These are phyloP conservation scores for Candida anglica DNA, from an alignment of 805 yeast species.

Conservation along the genomic window DNA sequence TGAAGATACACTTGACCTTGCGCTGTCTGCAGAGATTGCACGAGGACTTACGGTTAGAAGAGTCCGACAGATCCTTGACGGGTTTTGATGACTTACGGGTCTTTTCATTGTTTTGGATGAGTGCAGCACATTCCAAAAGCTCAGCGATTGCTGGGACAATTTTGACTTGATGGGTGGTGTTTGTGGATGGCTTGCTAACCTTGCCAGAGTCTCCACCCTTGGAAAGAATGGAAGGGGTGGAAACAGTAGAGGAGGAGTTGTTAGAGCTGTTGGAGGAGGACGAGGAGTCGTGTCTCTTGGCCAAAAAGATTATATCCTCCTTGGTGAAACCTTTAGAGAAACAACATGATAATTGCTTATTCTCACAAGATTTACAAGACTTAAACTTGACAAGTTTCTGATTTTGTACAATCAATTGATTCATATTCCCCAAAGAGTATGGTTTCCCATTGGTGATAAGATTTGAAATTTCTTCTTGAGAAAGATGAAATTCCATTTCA, in stretches of 20 bases:
- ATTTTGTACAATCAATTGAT: constrained; percentile 14
- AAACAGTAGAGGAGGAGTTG: background rate
- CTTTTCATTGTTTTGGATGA: background rate
- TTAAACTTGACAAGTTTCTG: constrained; percentile 44
- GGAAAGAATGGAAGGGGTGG: no score
- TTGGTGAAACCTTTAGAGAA: constrained; percentile 67
- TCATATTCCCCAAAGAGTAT: background rate
- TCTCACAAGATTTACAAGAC: constrained; percentile 53
- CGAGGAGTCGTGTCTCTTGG: constrained; percentile 15
- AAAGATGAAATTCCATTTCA: background rate
- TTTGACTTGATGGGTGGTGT: background rate
- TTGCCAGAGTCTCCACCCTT: no score
- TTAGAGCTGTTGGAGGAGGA: background rate
- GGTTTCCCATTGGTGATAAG: constrained; percentile 1
- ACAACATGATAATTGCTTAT: constrained; percentile 42
- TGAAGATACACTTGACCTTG: constrained; percentile 39
- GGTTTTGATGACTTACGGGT: no score
- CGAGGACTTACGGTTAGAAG: constrained; percentile 27
- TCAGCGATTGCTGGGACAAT: no score
- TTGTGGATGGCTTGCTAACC: constrained; percentile 1
- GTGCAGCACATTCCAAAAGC: no score
- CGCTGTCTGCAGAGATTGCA: constrained; percentile 40
- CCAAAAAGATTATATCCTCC: constrained; percentile 46
- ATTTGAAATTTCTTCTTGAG: background rate
- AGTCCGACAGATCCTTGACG: no score